These are phyloP conservation scores for Aspergillus sojae DNA, from an alignment of 2,329 filamentous ascomycete genomes.

Conservation along the genomic window DNA sequence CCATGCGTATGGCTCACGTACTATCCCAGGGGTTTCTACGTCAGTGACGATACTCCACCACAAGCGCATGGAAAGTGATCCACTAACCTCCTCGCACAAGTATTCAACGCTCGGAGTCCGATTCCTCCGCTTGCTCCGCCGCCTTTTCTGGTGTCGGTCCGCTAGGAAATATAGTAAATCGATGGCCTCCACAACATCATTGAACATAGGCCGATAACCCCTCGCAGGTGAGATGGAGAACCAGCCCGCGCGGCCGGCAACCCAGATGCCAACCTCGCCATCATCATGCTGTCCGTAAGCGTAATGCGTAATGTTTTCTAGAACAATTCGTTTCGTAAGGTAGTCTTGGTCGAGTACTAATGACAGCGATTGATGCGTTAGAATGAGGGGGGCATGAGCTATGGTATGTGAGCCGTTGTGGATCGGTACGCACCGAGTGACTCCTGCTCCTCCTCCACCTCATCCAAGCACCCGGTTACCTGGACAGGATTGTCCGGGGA, in stretches of 20 bases:
- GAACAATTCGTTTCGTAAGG: slow-evolving; percentile 47
- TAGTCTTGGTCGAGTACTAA: slow-evolving; percentile 44
- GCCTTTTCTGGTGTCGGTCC: slow-evolving; percentile 56
- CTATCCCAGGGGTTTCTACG: slow-evolving; percentile 25
- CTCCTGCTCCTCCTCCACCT: slow-evolving; percentile 48
- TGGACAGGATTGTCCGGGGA: slow-evolving; percentile 57
- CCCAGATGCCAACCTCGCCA: slow-evolving; percentile 62
- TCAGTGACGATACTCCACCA: slow-evolving; percentile 1
- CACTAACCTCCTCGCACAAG: slow-evolving; percentile 44
- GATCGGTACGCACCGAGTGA: slow-evolving; percentile 39
- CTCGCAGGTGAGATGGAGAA: slow-evolving; percentile 59
- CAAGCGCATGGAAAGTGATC: background rate
- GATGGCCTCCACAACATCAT: slow-evolving; percentile 61
- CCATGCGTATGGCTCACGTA: slow-evolving; percentile 47
- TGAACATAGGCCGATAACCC: slow-evolving; percentile 56
- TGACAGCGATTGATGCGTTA: background rate
- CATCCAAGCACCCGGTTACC: slow-evolving; percentile 55
- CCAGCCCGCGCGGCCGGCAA: slow-evolving; percentile 64
- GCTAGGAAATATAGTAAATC: slow-evolving; percentile 63
- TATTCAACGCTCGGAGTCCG: slow-evolving; percentile 41
- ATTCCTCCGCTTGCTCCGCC: slow-evolving; percentile 34
- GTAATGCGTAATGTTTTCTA: slow-evolving; percentile 53
- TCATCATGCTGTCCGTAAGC: slow-evolving; percentile 57
- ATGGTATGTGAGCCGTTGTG: background rate
- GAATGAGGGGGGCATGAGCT: background rate